Base-by-base conservation (phyloP, 371 early-diverging fungal genomes). In the Funneliformis caledonium region DNA sequence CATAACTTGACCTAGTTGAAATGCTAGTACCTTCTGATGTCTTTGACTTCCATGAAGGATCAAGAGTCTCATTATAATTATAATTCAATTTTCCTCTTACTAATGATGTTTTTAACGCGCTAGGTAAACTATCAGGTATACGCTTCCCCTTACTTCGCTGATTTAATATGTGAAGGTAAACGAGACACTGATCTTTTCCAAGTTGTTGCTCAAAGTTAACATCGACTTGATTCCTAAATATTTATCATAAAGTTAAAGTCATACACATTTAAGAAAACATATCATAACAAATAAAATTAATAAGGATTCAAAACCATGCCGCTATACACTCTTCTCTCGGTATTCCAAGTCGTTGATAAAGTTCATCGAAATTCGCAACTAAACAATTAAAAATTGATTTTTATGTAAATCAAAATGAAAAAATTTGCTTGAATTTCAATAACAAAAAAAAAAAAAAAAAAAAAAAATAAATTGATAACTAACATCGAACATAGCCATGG, bases 401-500 rank as follows among this genome's bases (percentile, higher is more conserved):
- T 3, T 19, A 31, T 14, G 47, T 19, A 26, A 11, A 59, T 1
- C 59, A 37, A 43, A 16, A 67, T 2, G 37, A 37, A 37, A 1
- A 37, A 37, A 37, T 2, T 37, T 37, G 37, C 37, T 37, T 37
- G 37, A 61, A 42, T 37, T 7, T 37, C 2, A 3, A 37, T 37
- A 3, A 37, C 37, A 37, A 50, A 22, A 65, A 56, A 59, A 11
- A 56, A 22, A 65, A 56, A 59, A 11, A 56, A 62, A n/a, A n/a
- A 16, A 26, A 72, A 9, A 14, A 7, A 52, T 47, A 3, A 48
- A 10, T 42, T 3, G 11, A 43, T 60, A 16, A 72, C 88, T 81
- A 89, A 91, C 92, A 91, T 88, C 89, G 86, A 3, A 91, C 90
- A 86, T 90, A 91, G 76, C 92, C 92, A 72, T 84, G 82, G 10